These are phyloP conservation scores for Colletotrichum truncatum DNA, from an alignment of 2,329 filamentous ascomycete species.

Conservation along the genomic window DNA sequence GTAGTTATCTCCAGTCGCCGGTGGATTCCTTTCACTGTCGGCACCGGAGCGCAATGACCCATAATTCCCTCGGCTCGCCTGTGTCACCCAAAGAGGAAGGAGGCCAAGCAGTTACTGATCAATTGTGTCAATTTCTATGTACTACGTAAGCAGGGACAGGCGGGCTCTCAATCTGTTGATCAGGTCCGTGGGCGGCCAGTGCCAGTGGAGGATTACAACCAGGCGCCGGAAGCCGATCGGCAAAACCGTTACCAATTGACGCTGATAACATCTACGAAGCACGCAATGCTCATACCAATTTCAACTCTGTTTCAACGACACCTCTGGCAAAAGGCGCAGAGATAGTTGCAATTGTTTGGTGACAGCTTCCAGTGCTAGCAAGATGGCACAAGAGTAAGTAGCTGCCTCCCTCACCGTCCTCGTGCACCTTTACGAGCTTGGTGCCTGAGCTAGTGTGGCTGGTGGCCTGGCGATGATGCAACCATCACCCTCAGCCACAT, in stretches of 20 bases:
- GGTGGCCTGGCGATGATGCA: conserved; percentile 27
- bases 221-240: conserved; percentile 26
- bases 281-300: conserved; percentile 17
- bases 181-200: not conserved
- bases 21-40: conserved; percentile 1
- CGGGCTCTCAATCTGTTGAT: not conserved
- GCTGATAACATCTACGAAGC: conserved; percentile 28
- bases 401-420: not conserved
- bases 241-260: conserved; percentile 20
- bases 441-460: conserved; percentile 23
- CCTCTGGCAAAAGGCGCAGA: conserved; percentile 16
- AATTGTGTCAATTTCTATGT: not conserved
- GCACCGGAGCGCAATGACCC: conserved; percentile 25
- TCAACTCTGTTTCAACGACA: conserved; percentile 29
- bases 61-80: conserved; percentile 6
- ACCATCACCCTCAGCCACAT: conserved; percentile 22
- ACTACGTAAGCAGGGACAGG: not conserved
- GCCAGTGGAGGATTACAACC: conserved; percentile 7
- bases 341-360: not conserved
- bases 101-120: not conserved
- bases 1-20: conserved; percentile 7
- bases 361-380: not conserved
- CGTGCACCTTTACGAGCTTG: not conserved
- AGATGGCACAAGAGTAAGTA: conserved; percentile 29
- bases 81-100: conserved; percentile 20